Evolutionary conservation across 495 filamentous ascomycete species (phyloP).

Genomic region (Xylaria bambusicola): DNA sequence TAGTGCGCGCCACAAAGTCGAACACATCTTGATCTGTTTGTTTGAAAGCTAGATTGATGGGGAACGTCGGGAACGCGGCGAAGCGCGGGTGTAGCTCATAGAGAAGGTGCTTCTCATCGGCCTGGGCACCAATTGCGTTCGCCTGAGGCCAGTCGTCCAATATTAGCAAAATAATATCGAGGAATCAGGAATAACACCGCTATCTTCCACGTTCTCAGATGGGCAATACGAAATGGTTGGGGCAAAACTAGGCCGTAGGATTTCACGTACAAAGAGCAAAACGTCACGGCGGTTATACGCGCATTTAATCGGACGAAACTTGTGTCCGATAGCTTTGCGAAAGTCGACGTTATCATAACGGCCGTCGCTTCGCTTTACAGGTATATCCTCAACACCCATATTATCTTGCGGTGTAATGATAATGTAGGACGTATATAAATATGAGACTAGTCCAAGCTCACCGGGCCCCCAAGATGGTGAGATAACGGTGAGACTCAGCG

Average conservation of each 20-base stretch:
- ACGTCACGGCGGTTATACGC: slow-evolving; percentile 34
- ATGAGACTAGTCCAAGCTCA: too few relatives aligned
- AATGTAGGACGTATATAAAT: too few relatives aligned
- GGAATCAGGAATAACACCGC: too few relatives aligned
- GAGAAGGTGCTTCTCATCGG: slow-evolving; percentile 34
- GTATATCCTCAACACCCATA: slow-evolving; percentile 11
- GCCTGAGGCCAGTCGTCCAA: too few relatives aligned
- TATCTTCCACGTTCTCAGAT: too few relatives aligned
- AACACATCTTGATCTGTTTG: slow-evolving; percentile 33
- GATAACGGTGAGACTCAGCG: too few relatives aligned
- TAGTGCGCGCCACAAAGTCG: slow-evolving; percentile 30
- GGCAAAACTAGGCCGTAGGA: too few relatives aligned
- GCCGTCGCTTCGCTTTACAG: slow-evolving; percentile 28
- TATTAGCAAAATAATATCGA: too few relatives aligned
- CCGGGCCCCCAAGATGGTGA: too few relatives aligned
- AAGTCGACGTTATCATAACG: slow-evolving; percentile 37
- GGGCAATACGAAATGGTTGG: too few relatives aligned
- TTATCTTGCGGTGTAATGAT: background rate
- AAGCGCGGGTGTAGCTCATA: slow-evolving; percentile 35
- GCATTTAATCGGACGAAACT: slow-evolving; percentile 27
- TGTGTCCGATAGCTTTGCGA: slow-evolving; percentile 28
- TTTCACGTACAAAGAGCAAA: slow-evolving; percentile 32
- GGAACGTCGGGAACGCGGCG: slow-evolving; percentile 33
- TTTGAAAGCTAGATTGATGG: slow-evolving; percentile 33
- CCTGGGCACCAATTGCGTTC: slow-evolving; percentile 31